These are phyloP conservation scores for Pleurotus cornucopiae DNA, from an alignment of 768 basidiomycete genomes.

Conservation along the genomic window DNA sequence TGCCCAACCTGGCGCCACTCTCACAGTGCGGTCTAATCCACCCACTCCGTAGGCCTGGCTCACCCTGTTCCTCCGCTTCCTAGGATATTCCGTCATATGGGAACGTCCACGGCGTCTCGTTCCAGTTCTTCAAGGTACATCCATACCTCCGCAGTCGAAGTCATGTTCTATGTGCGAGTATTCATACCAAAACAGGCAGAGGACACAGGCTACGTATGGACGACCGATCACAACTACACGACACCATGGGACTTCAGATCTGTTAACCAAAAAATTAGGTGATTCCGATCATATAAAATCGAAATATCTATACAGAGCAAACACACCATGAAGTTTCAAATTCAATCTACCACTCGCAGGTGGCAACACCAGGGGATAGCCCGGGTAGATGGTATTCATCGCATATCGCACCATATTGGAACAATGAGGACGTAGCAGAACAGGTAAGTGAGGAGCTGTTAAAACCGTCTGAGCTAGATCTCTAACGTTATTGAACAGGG, in stretches of 20 bases:
- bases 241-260: slow-evolving; percentile 54
- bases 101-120: slow-evolving; percentile 49
- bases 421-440: slow-evolving; percentile 8
- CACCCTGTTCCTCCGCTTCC: not conserved
- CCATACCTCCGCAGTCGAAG: too few species aligned
- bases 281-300: too few species aligned
- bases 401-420: not conserved
- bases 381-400: too few species aligned
- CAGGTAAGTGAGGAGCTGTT: slow-evolving; percentile 7
- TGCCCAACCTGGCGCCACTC: slow-evolving; percentile 52
- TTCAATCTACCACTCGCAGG: too few species aligned
- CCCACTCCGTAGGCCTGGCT: too few species aligned
- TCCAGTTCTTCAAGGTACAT: slow-evolving; percentile 43
- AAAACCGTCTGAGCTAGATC: not conserved
- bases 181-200: slow-evolving; percentile 35
- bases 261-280: too few species aligned
- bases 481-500: not conserved
- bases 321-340: too few species aligned
- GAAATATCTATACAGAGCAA: too few species aligned
- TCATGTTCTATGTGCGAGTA: too few species aligned
- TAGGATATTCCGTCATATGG: slow-evolving; percentile 50
- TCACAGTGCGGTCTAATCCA: slow-evolving; percentile 28
- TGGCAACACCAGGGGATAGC: too few species aligned
- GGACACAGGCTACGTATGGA: slow-evolving; percentile 51
- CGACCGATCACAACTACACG: slow-evolving; percentile 54